A percentile compares a stretch with the other conserved stretches of the same genome.
phyloP scores from a whole-genome alignment of 176 grass and related monocot species.

The Cenchrus fungigraminus region DNA sequence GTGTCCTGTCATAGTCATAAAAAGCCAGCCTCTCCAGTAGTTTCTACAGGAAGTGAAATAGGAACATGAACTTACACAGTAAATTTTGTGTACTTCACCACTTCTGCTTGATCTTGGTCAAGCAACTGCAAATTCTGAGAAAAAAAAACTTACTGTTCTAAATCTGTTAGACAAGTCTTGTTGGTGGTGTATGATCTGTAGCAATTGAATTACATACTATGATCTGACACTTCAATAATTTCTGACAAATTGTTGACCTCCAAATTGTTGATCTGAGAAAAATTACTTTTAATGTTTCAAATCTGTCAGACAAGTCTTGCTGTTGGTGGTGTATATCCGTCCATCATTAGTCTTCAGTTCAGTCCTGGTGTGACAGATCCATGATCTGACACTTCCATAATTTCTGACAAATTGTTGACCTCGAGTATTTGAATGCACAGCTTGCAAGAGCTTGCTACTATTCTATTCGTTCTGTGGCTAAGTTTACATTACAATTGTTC shows the following conservation, averaged over 20 bases:
- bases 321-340: background rate
- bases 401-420: slow-evolving; percentile 64
- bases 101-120: slow-evolving; percentile 44
- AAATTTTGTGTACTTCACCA: background rate
- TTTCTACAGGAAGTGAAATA: slow-evolving; percentile 26
- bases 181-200: slow-evolving; percentile 35
- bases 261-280: no score
- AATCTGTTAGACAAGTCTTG: slow-evolving; percentile 38
- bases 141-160: slow-evolving; percentile 9
- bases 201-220: slow-evolving; percentile 25
- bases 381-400: slow-evolving; percentile 48
- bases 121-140: slow-evolving; percentile 22
- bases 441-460: slow-evolving; percentile 45
- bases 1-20: slow-evolving; percentile 12
- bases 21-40: background rate
- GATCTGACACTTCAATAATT: slow-evolving; percentile 48
- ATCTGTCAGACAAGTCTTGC: no score
- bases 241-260: slow-evolving; percentile 62
- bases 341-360: slow-evolving; percentile 35
- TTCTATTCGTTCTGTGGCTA: slow-evolving; percentile 34
- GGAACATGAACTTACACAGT: background rate
- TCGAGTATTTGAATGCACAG: slow-evolving; percentile 49
- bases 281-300: no score
- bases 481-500: slow-evolving; percentile 47
- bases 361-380: slow-evolving; percentile 42